Base-by-base conservation (phyloP, 108 stramenopile species). In the Cafeteria roenbergensis region DNA sequence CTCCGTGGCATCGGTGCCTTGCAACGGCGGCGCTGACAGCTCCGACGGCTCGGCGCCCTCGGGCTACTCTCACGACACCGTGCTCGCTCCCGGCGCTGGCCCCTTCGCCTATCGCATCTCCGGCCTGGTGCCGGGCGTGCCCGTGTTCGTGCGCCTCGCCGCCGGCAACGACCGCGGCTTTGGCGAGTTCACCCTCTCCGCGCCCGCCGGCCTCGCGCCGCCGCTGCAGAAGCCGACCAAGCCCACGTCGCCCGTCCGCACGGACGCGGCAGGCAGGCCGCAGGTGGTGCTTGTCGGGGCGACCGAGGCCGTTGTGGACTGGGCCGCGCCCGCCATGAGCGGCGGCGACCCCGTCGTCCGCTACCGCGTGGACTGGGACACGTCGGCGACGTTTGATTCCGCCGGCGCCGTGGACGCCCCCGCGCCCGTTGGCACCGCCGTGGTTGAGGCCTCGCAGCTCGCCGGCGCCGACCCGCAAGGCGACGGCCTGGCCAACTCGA, bases 331-430 rank as follows among this genome's bases (percentile, higher is more conserved):
- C 0, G 72, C 42, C 22, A 71, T 66, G 53, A 70, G 85, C 65
- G 85, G 85, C 1, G 87, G 87, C 4, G 74, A 82, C 21, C 59
- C 68, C 34, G 68, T 88, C 20, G 71, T 80, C 28, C 76, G 81
- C 25, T 88, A 86, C 64, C 64, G 75, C 26, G 73, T 88, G 26
- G 87, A 88, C 68, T 88, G 87, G 87, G 83, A 84, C 60, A 83
- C 79, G 8, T 69, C 72, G 35, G 59, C 75, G 1, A 64, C 67
- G 30, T 86, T 88, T 59, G 81, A 82, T 54, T 78, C 42, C 12
- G 6, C 42, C 12, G 42, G 12, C 17, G 12, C 6, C 12, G 42
- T 48, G 42, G 17, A 17, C 42, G 42, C 12, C 12, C 42, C 12
- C 42, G 17, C 17, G n/a, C n/a, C n/a, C n/a, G n/a, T n/a, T n/a